A percentile compares a stretch with the other conserved stretches of the same genome.
Evolutionary conservation across 345 rosid species (phyloP).

Genomic region (Salix koriyanagi): DNA sequence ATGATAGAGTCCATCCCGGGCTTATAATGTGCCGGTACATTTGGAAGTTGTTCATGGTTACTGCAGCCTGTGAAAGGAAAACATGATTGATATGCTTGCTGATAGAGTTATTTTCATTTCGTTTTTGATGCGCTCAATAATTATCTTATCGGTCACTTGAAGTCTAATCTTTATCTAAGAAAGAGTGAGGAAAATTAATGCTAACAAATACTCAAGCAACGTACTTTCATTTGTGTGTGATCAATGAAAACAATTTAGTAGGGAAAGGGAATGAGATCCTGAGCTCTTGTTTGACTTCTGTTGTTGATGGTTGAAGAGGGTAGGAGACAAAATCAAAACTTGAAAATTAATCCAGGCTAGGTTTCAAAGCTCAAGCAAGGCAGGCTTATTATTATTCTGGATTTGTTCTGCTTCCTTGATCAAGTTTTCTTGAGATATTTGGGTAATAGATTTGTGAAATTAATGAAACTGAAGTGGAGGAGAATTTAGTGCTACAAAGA

Average conservation of each 20-base stretch:
- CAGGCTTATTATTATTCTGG: too few species aligned
- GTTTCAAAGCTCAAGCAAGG: too few species aligned
- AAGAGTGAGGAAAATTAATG: not conserved
- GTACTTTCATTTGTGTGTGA: not conserved
- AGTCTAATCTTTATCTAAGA: not conserved
- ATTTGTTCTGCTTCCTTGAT: too few species aligned
- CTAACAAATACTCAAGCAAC: not conserved
- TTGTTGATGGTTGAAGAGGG: too few species aligned
- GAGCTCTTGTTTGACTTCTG: too few species aligned
- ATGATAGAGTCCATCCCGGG: constrained; percentile 68
- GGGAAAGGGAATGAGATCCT: too few species aligned
- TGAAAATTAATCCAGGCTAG: too few species aligned
- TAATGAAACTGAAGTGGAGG: not conserved
- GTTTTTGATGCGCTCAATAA: not conserved
- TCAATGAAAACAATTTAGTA: too few species aligned
- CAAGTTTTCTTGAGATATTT: too few species aligned
- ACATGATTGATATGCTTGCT: not conserved
- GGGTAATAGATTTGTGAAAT: too few species aligned
- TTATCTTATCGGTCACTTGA: not conserved
- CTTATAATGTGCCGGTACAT: constrained; percentile 47
- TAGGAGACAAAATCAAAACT: too few species aligned
- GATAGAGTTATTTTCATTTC: not conserved
- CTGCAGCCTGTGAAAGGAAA: constrained; percentile 42
- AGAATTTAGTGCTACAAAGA: not conserved
- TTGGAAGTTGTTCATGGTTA: constrained; percentile 61